Evolutionary conservation across 2,329 filamentous ascomycete species (phyloP), one percentile per base, ranked within the genome.

Genomic region (Alternaria triticina): DNA sequence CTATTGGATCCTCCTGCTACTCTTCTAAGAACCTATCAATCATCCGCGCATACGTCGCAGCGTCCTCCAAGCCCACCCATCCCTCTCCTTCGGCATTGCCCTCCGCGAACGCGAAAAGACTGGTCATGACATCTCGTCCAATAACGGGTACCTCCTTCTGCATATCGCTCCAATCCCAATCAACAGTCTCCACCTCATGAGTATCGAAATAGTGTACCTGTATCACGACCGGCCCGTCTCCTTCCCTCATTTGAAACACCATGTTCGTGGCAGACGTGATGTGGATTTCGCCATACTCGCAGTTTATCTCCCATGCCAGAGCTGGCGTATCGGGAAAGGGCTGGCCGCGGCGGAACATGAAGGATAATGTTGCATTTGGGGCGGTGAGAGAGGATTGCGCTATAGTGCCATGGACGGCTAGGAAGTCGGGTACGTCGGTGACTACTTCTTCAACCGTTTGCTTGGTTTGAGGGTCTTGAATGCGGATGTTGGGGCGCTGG

Each of bases 171-270:
- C 84, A 84, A 17, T 80, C 73, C 50, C 81, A 84, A 64, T 79
- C 68, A 0, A 87, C 72, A 4, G 79, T 66, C 12, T 84, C 80
- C 0, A 88, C 80, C 23, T 79, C 68, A 28, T 85, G 83, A 0
- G 75, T 83, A 9, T 77, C 82, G 49, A 83, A 83, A 44, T 86
- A 80, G 59, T 88, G 84, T 0, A 89, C 71, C 17, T 86, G 81
- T 8, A 89, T 79, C 3, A 78, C 80, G 3, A 76, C 69, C 12
- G 71, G 71, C 12, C 84, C 77, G 0, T 80, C 77, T 0, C 76
- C 70, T 0, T 74, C 70, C 51, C n/a, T 33, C 6, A 50, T 28
- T 15, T 68, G 59, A 59, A 79, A 67, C 11, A 47, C 51, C 15
- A 61, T 70, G 5, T 70, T 69, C 28, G 64, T 68, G 0, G 70